Conservation (phyloP, 2,329 filamentous ascomycete species). For the Nemania sp. region DNA sequence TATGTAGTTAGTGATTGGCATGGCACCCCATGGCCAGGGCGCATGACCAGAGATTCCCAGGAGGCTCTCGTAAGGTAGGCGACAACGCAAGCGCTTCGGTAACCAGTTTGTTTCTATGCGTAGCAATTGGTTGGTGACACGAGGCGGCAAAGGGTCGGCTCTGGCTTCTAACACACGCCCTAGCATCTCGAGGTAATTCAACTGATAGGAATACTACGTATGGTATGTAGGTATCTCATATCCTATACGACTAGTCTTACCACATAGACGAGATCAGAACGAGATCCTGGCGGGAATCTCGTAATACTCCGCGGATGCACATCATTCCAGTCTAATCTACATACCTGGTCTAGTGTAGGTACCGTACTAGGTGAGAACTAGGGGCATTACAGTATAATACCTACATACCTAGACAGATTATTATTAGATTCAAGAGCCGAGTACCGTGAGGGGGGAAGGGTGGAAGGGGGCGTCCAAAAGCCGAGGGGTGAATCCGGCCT, state of each 20-base stretch:
- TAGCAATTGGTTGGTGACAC: slow-evolving; percentile 14
- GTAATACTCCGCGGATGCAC: slow-evolving; percentile 31
- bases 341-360: not conserved
- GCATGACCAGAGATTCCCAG: slow-evolving; percentile 16
- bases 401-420: slow-evolving; percentile 21
- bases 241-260: slow-evolving; percentile 15
- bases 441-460: not conserved
- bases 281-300: not conserved
- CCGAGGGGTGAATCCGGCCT: slow-evolving; percentile 25
- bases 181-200: not conserved
- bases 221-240: no score
- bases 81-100: slow-evolving; percentile 10
- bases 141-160: slow-evolving; percentile 14
- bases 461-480: not conserved
- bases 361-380: not conserved
- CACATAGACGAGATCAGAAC: not conserved
- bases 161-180: slow-evolving; percentile 19
- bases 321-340: slow-evolving; percentile 14
- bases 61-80: slow-evolving; percentile 28
- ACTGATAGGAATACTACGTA: not conserved
- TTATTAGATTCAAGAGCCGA: slow-evolving; percentile 27
- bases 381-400: no score
- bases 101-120: not conserved
- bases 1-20: slow-evolving; percentile 20
- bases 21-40: slow-evolving; percentile 19